These are phyloP conservation scores for Colletotrichum siamense DNA, from an alignment of 2,329 filamentous ascomycete genomes.

Conservation along the genomic window DNA sequence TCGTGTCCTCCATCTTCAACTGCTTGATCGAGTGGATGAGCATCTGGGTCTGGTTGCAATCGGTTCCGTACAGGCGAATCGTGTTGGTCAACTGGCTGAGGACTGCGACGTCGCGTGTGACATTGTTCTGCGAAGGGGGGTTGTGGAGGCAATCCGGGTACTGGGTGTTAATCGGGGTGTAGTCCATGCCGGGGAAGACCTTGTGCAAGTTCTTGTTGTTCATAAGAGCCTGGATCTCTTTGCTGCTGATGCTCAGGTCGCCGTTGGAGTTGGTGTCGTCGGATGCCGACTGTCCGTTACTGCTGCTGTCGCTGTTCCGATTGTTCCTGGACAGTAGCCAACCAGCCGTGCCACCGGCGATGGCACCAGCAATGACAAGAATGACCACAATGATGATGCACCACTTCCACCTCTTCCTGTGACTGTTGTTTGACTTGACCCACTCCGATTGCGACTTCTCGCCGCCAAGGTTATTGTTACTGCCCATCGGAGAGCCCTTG, in stretches of 20 bases:
- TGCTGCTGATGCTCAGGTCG: constrained; percentile 75
- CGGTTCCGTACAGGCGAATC: constrained; percentile 89
- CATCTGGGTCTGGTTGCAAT: constrained; percentile 98
- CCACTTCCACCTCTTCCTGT: constrained; percentile 72
- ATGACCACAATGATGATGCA: constrained; percentile 69
- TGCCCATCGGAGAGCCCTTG: constrained; percentile 29
- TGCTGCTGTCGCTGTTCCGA: constrained; percentile 28
- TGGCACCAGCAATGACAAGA: constrained; percentile 68
- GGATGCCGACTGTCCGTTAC: constrained; percentile 54
- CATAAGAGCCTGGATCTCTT: constrained; percentile 81
- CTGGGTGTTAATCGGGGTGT: constrained; percentile 89
- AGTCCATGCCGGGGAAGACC: constrained; percentile 95
- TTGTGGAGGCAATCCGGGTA: constrained; percentile 82
- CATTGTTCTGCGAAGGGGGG: constrained; percentile 89
- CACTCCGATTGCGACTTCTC: constrained; percentile 75
- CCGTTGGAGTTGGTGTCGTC: constrained; percentile 69
- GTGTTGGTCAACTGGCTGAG: constrained; percentile 89
- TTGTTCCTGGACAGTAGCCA: constrained; percentile 68
- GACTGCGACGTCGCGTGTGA: constrained; percentile 89
- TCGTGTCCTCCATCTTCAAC: constrained; percentile 70
- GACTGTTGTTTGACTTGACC: constrained; percentile 63
- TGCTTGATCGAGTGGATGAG: constrained; percentile 81
- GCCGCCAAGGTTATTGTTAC: neutral
- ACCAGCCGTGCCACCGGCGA: constrained; percentile 77
- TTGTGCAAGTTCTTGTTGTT: constrained; percentile 85